Percentiles rank a stretch among this genome's conserved stretches.
These are phyloP conservation scores for Nicotiana sylvestris DNA, from an alignment of 257 asterid species.

Conservation along the genomic window DNA sequence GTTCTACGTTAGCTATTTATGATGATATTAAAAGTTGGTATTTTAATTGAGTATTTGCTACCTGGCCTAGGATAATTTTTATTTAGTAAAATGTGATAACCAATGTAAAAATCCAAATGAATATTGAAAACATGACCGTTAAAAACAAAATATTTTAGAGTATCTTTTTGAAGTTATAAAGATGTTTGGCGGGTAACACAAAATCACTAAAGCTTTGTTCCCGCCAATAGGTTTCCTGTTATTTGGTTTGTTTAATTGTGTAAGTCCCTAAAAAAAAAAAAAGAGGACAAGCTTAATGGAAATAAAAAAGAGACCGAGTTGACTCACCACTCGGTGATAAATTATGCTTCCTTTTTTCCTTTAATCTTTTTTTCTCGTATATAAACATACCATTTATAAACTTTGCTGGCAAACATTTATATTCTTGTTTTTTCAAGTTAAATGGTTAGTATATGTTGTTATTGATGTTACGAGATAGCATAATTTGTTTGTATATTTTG, in stretches of 20 bases:
- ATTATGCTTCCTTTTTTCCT: neutral
- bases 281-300: neutral
- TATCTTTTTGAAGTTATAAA: neutral
- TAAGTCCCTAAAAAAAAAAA: neutral
- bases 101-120: neutral
- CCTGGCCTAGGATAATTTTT: neutral
- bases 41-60: neutral
- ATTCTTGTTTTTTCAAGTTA: no score
- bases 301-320: neutral
- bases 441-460: neutral
- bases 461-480: neutral
- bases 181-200: conserved; percentile 3
- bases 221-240: conserved; percentile 3
- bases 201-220: neutral
- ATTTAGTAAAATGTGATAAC: neutral
- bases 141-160: neutral
- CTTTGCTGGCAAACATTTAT: no score
- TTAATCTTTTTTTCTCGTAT: neutral
- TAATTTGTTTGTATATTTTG: neutral
- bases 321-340: neutral
- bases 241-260: neutral
- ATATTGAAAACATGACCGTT: neutral
- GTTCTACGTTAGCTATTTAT: no score
- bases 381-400: neutral
- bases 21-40: neutral